phyloP scores from a whole-genome alignment of 2,329 filamentous ascomycete species.

The Atkinsonella hypoxylon region DNA sequence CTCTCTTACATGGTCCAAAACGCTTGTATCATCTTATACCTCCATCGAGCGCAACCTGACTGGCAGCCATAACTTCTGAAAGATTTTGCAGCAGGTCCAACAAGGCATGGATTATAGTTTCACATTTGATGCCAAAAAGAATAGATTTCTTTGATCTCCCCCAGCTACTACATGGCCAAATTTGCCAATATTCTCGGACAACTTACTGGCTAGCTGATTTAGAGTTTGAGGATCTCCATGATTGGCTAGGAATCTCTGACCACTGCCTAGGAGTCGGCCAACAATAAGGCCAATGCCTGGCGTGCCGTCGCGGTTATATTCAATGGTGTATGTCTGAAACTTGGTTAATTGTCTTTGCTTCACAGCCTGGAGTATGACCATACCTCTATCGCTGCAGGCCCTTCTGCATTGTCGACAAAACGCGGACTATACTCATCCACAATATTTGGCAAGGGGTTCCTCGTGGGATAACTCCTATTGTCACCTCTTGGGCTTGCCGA shows the following conservation, averaged over 20 bases:
- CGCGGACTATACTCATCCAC: constrained; percentile 7
- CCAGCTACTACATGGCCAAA: constrained; percentile 5
- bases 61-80: no score
- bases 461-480: constrained; percentile 6
- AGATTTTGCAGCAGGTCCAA: no score
- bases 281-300: constrained; percentile 13
- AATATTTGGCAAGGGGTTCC: constrained; percentile 8
- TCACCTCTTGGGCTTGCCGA: constrained; percentile 28
- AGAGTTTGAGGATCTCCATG: constrained; percentile 14
- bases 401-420: constrained; percentile 11
- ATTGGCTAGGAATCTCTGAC: constrained; percentile 17
- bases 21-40: no score
- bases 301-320: constrained; percentile 14
- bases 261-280: constrained; percentile 10
- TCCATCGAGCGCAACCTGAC: no score
- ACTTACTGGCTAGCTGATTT: constrained; percentile 6
- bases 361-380: neutral
- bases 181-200: constrained; percentile 12
- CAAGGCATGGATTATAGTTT: constrained; percentile 6
- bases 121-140: constrained; percentile 7
- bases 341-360: no score
- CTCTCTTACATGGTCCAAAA: no score
- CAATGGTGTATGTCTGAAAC: constrained; percentile 19
- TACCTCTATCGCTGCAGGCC: constrained; percentile 16
- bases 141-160: constrained; percentile 10